A percentile compares a stretch with the other conserved stretches of the same genome.
Evolutionary conservation across 106 monocot genomes (phyloP).

Genomic region (Acorus gramineus): DNA sequence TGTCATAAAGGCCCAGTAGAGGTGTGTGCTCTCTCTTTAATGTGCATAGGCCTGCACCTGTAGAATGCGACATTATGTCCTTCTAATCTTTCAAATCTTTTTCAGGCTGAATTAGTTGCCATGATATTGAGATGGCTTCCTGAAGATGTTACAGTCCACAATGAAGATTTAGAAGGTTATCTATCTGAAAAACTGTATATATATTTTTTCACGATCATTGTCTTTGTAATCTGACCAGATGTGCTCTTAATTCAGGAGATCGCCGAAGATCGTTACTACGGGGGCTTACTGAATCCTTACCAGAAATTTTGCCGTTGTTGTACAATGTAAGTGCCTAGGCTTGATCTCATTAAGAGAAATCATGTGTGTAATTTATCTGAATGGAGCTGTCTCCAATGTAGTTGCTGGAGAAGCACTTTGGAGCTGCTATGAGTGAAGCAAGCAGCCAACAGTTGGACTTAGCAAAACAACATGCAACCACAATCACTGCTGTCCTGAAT

Average conservation of each 20-base stretch:
- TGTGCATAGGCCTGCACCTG: background rate
- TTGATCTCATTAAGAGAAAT: too few species aligned
- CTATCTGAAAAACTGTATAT: too few species aligned
- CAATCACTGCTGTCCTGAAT: constrained; percentile 77
- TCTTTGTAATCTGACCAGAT: constrained; percentile 2
- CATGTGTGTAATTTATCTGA: too few species aligned
- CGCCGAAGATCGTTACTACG: constrained; percentile 70
- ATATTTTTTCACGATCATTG: too few species aligned
- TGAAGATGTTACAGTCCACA: constrained; percentile 98
- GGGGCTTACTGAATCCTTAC: constrained; percentile 78
- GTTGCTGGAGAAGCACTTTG: constrained; percentile 91
- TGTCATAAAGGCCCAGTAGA: constrained; percentile 78
- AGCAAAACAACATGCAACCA: constrained; percentile 64
- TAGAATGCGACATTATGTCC: constrained; percentile 2
- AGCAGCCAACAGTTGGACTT: constrained; percentile 43
- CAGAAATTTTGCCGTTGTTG: constrained; percentile 82
- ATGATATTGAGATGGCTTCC: constrained; percentile 99
- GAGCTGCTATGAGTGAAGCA: constrained; percentile 62
- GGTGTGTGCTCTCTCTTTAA: constrained; percentile 24
- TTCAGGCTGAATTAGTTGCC: constrained; percentile 87
- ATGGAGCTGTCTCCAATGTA: constrained; percentile 12
- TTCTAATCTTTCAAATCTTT: constrained; percentile 1
- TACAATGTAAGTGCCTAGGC: constrained; percentile 48
- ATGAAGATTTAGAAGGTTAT: constrained; percentile 95
- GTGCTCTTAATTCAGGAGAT: constrained; percentile 49